phyloP scores from a whole-genome alignment of 2,329 filamentous ascomycete species.

The Microcera coccophila region DNA sequence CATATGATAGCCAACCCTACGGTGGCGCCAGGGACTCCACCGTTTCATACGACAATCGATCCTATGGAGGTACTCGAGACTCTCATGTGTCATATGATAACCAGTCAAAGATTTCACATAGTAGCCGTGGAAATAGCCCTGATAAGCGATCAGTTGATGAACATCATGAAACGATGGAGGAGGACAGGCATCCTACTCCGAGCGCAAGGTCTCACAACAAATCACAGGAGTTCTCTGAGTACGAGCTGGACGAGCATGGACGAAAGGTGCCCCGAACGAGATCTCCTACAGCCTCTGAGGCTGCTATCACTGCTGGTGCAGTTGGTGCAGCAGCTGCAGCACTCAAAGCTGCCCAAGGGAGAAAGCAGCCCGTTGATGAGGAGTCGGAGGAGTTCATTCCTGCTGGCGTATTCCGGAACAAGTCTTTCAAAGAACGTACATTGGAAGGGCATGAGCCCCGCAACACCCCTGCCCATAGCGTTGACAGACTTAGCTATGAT shows the following conservation, averaged over 20 bases:
- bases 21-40: too few relatives aligned
- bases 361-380: conserved; percentile 37
- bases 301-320: conserved; percentile 55
- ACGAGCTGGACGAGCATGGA: conserved; percentile 56
- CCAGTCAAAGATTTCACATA: conserved; percentile 23
- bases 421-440: conserved; percentile 64
- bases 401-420: conserved; percentile 55
- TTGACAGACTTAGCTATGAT: conserved; percentile 54
- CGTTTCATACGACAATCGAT: conserved; percentile 25
- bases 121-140: conserved; percentile 37
- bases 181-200: conserved; percentile 41
- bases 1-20: conserved; percentile 29
- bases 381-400: conserved; percentile 40
- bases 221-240: conserved; percentile 50
- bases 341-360: conserved; percentile 47
- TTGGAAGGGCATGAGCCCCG: conserved; percentile 53
- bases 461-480: conserved; percentile 55
- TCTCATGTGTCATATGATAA: conserved; percentile 34
- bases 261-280: conserved; percentile 48
- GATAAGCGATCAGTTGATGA: conserved; percentile 41
- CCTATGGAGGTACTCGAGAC: conserved; percentile 37
- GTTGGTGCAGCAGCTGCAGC: conserved; percentile 51
- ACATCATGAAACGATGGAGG: conserved; percentile 33
- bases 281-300: conserved; percentile 54
- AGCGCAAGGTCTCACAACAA: conserved; percentile 35